Evolutionary conservation across 1,284 basidiomycete species (phyloP).

Genomic region (Boletus austroedulis): DNA sequence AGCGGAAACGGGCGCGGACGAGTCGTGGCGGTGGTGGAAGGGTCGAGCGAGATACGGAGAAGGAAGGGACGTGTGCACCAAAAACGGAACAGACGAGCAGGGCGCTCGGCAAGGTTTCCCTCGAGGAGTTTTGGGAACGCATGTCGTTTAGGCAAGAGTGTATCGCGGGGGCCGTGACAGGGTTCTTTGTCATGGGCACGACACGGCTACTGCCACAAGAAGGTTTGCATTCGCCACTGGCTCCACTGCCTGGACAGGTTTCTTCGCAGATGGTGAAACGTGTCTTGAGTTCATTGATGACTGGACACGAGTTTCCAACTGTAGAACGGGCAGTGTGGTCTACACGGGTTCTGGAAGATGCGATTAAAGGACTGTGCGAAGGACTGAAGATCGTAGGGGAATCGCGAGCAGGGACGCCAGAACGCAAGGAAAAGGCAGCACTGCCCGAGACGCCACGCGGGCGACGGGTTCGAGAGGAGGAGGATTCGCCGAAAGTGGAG

Average conservation of each 20-base stretch:
- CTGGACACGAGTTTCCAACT: conserved; percentile 75
- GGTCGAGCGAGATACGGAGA: conserved; percentile 31
- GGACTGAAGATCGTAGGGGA: conserved; percentile 40
- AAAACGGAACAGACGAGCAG: conserved; percentile 36
- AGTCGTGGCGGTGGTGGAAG: conserved; percentile 20
- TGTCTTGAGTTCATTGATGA: conserved; percentile 64
- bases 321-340: conserved; percentile 60
- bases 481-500: conserved; percentile 63
- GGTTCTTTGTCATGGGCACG: conserved; percentile 75
- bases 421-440: conserved; percentile 28
- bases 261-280: conserved; percentile 64
- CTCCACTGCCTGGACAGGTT: conserved; percentile 58
- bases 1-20: conserved; percentile 49
- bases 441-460: conserved; percentile 50
- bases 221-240: conserved; percentile 41
- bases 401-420: conserved; percentile 38
- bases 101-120: conserved; percentile 53
- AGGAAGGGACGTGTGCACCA: conserved; percentile 21
- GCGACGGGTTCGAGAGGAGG: conserved; percentile 36
- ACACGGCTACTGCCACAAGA: conserved; percentile 18
- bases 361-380: conserved; percentile 68
- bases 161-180: conserved; percentile 78
- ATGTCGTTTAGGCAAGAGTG: conserved; percentile 96
- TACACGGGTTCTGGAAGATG: conserved; percentile 66
- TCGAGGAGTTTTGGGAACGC: conserved; percentile 90